These are phyloP conservation scores for Gossypium lobatum DNA, from an alignment of 441 rosid species.

Conservation along the genomic window DNA sequence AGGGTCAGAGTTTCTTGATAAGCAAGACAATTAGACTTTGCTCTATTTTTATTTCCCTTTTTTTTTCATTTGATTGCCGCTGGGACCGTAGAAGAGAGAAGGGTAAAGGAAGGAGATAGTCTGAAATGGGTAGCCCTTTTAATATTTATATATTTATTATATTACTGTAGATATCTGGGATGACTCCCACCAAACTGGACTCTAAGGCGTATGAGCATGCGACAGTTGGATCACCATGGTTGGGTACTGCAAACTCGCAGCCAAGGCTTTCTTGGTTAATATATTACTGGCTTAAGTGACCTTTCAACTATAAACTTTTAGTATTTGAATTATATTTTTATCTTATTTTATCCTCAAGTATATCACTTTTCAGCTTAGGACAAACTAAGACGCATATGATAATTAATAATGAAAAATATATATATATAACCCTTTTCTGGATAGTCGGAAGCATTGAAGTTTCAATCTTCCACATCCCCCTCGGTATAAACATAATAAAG, in stretches of 20 bases:
- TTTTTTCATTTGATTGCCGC: too few relatives aligned
- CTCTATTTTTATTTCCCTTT: background rate
- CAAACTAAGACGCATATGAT: too few relatives aligned
- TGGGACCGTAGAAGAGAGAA: background rate
- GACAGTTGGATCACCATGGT: too few relatives aligned
- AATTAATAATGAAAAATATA: too few relatives aligned
- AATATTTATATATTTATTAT: background rate
- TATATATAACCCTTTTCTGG: background rate
- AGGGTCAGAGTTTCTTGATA: conserved; percentile 5
- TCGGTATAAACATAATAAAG: too few relatives aligned
- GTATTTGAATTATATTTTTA: too few relatives aligned
- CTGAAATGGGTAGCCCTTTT: background rate
- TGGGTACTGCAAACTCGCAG: too few relatives aligned
- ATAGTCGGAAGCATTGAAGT: background rate
- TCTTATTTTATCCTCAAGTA: too few relatives aligned
- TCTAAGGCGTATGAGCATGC: background rate
- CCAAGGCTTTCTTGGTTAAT: too few relatives aligned
- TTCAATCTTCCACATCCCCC: background rate
- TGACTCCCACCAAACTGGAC: background rate
- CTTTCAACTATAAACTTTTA: too few relatives aligned
- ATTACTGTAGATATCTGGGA: background rate
- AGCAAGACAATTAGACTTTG: conserved; percentile 1
- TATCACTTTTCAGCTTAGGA: too few relatives aligned
- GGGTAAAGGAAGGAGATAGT: conserved; percentile 3
- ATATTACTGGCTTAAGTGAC: too few relatives aligned